Evolutionary conservation across 768 basidiomycete genomes (phyloP).

Genomic region (Tricholoma matsutake): DNA sequence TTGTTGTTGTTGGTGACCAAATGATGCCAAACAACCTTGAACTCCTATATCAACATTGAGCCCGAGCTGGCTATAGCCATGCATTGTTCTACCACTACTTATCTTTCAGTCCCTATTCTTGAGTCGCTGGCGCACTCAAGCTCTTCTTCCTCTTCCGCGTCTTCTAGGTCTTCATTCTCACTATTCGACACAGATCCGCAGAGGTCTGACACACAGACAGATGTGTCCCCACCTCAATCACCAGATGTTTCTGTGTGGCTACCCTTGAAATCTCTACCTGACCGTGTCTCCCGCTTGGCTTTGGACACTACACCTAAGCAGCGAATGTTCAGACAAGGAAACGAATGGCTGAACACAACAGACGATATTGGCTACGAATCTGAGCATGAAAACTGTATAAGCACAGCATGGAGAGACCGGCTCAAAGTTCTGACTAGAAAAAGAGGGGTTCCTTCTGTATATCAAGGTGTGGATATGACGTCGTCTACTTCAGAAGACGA

Average conservation of each 20-base stretch:
- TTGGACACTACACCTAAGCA: slow-evolving; percentile 7
- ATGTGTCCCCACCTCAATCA: slow-evolving; percentile 13
- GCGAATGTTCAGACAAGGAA: background rate
- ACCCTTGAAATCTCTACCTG: background rate
- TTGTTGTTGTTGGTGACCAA: too few relatives aligned
- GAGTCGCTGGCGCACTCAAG: slow-evolving; percentile 16
- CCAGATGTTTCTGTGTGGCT: background rate
- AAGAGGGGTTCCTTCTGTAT: background rate
- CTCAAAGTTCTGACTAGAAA: background rate
- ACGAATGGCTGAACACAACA: background rate
- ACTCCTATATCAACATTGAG: background rate
- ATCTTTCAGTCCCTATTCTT: slow-evolving; percentile 4
- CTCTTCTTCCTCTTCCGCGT: slow-evolving; percentile 11
- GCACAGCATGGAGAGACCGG: background rate
- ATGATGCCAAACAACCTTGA: too few relatives aligned
- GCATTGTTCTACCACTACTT: slow-evolving; percentile 1
- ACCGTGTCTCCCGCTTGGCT: background rate
- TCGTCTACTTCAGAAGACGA: background rate
- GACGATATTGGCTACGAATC: slow-evolving; percentile 15
- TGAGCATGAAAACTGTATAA: slow-evolving; percentile 8
- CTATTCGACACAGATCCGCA: slow-evolving; percentile 9
- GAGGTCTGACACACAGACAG: slow-evolving; percentile 15
- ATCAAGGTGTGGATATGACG: background rate
- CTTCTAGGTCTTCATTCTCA: slow-evolving; percentile 2
- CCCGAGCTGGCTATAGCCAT: background rate